Base-by-base conservation (phyloP, 2,329 filamentous ascomycete genomes). In the Alternaria panax region DNA sequence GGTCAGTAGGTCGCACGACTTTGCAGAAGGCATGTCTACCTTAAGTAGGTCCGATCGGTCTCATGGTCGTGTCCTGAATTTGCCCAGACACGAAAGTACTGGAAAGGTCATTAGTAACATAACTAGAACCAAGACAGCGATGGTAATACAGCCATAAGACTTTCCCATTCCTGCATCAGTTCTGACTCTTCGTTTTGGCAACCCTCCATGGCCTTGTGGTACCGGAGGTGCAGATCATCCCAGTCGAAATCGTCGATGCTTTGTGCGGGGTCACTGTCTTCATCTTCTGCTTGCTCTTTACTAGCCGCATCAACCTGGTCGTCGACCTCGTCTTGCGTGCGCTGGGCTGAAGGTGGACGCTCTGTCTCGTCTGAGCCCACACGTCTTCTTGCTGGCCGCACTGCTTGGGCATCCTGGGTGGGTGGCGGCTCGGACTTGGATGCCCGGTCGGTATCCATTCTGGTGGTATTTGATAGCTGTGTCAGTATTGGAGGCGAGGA, bases 81-180 rank as follows among this genome's bases (percentile, higher is more conserved):
- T 24, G 91, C 90, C 93, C 93, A 97, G 34, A 88, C 80, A 58
- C 85, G 85, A 76, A 96, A 96, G 74, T 90, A 91, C 92, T 96
- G 65, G 9, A n/a, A 2, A 22, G n/a, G 2, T 11, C 18, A 53
- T 70, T 54, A 73, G 67, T 25, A 40, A 50, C 25, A 2, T 8
- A 11, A 16, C 20, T 22, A 43, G 34, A 7, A 3, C 18, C 8
- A n/a, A 22, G 1, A n/a, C 8, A 38, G 16, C 8, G 27, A 16
- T 14, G 32, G 42, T 36, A 57, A 38, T 74, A 80, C 78, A 64
- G 68, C 58, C 69, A 78, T 78, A 24, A 80, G 67, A 24, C 82
- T 79, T 16, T 88, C 83, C 64, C 90, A 92, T 62, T 93, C 89
- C 20, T 86, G 82, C 53, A 90, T 80, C 43, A 94, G 81, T 28